phyloP scores from a whole-genome alignment of 2,329 filamentous ascomycete genomes.

The Lanzia echinophila region DNA sequence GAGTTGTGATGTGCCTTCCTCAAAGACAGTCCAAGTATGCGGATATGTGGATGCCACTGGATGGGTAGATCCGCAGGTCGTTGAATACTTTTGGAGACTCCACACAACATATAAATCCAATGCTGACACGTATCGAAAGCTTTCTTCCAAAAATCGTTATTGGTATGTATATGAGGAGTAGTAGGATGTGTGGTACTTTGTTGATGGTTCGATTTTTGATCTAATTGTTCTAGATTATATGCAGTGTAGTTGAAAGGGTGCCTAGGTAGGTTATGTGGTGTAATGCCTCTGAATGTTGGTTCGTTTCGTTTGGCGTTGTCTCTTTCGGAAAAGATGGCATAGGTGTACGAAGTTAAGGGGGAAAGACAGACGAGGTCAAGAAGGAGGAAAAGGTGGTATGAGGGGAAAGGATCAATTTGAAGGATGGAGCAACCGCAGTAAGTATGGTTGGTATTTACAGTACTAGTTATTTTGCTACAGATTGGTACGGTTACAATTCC shows the following conservation, averaged over 20 bases:
- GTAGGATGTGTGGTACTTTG: background rate
- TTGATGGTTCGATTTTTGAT: background rate
- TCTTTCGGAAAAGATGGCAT: background rate
- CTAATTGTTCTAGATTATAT: background rate
- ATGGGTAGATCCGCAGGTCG: too few species aligned
- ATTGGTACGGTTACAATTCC: background rate
- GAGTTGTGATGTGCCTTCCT: too few species aligned
- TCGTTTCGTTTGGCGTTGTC: background rate
- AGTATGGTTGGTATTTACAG: background rate
- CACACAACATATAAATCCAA: background rate
- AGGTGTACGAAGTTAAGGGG: background rate
- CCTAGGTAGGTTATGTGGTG: background rate
- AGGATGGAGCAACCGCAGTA: background rate
- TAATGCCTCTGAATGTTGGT: background rate
- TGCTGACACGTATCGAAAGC: background rate
- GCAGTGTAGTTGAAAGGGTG: background rate
- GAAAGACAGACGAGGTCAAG: background rate
- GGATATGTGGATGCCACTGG: too few species aligned
- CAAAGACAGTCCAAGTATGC: too few species aligned
- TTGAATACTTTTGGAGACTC: too few species aligned
- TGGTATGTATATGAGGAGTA: background rate
- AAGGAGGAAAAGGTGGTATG: background rate
- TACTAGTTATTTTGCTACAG: background rate
- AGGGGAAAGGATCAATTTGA: background rate
- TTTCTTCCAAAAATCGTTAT: background rate